A percentile compares a stretch with the other conserved stretches of the same genome.
Evolutionary conservation across 345 rosid genomes (phyloP).

Genomic region (thale cress (Arabidopsis thaliana)): TAIR10.1 NC_003074.8:21429501-21430000

Average conservation of each 20-base stretch:
- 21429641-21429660: background rate
- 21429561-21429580: background rate
- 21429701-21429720: background rate
- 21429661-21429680: background rate
- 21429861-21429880: conserved; percentile 83
- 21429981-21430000: background rate
- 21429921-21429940: conserved; percentile 24
- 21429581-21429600: background rate
- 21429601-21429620: background rate
- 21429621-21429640: background rate
- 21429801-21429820: conserved; percentile 4
- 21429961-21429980: background rate
- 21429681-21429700: background rate
- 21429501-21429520: conserved; percentile 1
- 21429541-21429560: background rate
- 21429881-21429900: conserved; percentile 89
- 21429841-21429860: conserved; percentile 98
- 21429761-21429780: background rate
- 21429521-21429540: background rate
- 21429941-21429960: background rate
- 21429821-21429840: conserved; percentile 76
- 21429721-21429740: conserved; percentile 32
- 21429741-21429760: background rate
- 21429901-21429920: conserved; percentile 97
- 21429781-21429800: background rate